These are phyloP conservation scores for Lachnellula subtilissima DNA, from an alignment of 2,329 filamentous ascomycete genomes.

Conservation along the genomic window DNA sequence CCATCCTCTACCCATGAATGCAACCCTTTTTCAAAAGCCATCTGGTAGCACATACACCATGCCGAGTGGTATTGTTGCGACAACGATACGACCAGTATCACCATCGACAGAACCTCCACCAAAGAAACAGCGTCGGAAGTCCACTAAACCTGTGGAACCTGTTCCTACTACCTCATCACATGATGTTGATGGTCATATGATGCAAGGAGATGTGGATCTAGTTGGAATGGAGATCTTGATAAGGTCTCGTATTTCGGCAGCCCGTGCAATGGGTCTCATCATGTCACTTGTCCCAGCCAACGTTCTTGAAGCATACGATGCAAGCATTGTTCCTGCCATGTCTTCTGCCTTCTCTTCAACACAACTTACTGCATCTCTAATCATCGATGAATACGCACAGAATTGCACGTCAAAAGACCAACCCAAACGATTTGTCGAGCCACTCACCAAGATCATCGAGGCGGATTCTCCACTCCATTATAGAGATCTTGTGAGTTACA, in stretches of 20 bases:
- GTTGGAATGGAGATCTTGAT: slow-evolving; percentile 86
- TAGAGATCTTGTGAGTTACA: slow-evolving; percentile 81
- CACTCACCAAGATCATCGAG: slow-evolving; percentile 73
- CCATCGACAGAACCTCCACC: slow-evolving; percentile 54
- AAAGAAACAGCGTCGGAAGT: slow-evolving; percentile 74
- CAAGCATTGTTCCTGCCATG: slow-evolving; percentile 60
- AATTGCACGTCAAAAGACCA: slow-evolving; percentile 46
- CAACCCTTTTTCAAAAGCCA: slow-evolving; percentile 82
- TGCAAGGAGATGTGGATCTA: slow-evolving; percentile 92
- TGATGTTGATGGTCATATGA: slow-evolving; percentile 97
- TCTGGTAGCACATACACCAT: slow-evolving; percentile 78
- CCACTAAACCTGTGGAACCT: slow-evolving; percentile 72
- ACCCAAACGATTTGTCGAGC: slow-evolving; percentile 54
- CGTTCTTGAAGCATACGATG: slow-evolving; percentile 59
- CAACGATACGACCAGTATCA: slow-evolving; percentile 36
- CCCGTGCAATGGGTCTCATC: slow-evolving; percentile 78
- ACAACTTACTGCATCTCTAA: slow-evolving; percentile 75
- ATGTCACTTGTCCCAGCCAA: slow-evolving; percentile 70
- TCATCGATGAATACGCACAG: slow-evolving; percentile 84
- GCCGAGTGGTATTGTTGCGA: slow-evolving; percentile 40
- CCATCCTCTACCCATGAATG: slow-evolving; percentile 89
- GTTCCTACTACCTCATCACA: slow-evolving; percentile 65
- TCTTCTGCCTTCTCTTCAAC: slow-evolving; percentile 75
- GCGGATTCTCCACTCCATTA: slow-evolving; percentile 77
- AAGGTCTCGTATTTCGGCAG: slow-evolving; percentile 81